A percentile compares a stretch with the other conserved stretches of the same genome.
Evolutionary conservation across 1,284 basidiomycete species (phyloP).

Genomic region (Laetiporus sulphureus): DNA sequence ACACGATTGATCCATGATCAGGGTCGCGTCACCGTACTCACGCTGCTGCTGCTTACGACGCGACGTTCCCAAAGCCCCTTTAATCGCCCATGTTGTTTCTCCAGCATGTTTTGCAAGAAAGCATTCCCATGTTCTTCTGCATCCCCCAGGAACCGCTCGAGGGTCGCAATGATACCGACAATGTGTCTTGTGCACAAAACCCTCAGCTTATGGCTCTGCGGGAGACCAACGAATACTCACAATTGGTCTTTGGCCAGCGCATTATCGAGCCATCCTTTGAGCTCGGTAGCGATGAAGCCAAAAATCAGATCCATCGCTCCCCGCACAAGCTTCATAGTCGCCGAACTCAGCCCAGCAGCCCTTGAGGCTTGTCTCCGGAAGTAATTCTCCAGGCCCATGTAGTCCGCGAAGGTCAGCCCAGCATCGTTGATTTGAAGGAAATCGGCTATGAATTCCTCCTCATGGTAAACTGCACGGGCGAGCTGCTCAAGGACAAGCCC

Average conservation of each 20-base stretch:
- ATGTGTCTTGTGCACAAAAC: slow-evolving; percentile 57
- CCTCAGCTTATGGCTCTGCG: slow-evolving; percentile 1
- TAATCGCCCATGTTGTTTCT: slow-evolving; percentile 77
- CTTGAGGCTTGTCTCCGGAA: slow-evolving; percentile 86
- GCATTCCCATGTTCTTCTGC: slow-evolving; percentile 75
- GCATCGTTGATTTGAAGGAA: slow-evolving; percentile 90
- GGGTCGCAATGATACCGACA: slow-evolving; percentile 74
- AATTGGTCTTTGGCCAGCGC: slow-evolving; percentile 72
- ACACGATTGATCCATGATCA: not conserved
- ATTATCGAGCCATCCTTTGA: slow-evolving; percentile 82
- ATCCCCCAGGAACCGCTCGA: slow-evolving; percentile 77
- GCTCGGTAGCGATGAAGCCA: slow-evolving; percentile 81
- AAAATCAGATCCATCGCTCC: slow-evolving; percentile 94
- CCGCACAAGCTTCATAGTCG: slow-evolving; percentile 76
- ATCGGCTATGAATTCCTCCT: slow-evolving; percentile 87
- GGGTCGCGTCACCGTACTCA: slow-evolving; percentile 9
- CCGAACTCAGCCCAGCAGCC: slow-evolving; percentile 56
- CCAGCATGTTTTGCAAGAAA: slow-evolving; percentile 69
- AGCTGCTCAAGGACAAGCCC: slow-evolving; percentile 72
- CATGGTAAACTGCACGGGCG: slow-evolving; percentile 69
- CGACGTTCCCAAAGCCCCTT: slow-evolving; percentile 72
- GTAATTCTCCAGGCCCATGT: slow-evolving; percentile 91
- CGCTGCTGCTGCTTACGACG: no score
- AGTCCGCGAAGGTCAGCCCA: slow-evolving; percentile 91
- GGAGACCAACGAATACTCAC: slow-evolving; percentile 40